Evolutionary conservation across 2,329 filamentous ascomycete genomes (phyloP), one percentile per base, ranked within the genome.

Genomic region (Hypoxylon sp.): DNA sequence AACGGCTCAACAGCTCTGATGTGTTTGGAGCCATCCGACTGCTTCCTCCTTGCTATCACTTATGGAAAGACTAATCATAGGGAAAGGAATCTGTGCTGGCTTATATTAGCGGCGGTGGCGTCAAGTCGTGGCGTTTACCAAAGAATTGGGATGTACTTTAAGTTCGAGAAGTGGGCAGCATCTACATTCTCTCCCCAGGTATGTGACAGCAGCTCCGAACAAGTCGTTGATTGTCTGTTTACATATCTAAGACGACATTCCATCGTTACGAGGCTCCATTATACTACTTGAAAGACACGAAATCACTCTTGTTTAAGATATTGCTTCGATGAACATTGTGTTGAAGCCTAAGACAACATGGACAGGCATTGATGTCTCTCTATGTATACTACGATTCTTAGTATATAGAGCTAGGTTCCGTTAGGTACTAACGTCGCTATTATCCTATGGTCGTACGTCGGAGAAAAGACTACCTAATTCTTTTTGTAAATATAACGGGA

Each of bases 101-200:
- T 52, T 33, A 31, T 60, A 60, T n/a, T 60, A 10, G 56, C 24
- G 22, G 56, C 56, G n/a, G 24, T 52, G 22, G 44, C 56, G 14
- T 47, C 47, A 5, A 52, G 56, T 19, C 33, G 56, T 17, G 47
- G 47, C n/a, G n/a, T 52, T n/a, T 60, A 52, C 9, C 56, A 44
- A 24, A 35, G 56, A 26, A 42, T 52, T 19, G 56, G 47, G 13
- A 19, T 58, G 11, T 6, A 17, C 6, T 5, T 31, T 17, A n/a
- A 3, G 29, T 9, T 3, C 17, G 3, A 10, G 22, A 39, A 29
- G n/a, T 14, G 22, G 56, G 14, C 14, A 10, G 14, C 33, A 39
- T 59, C 10, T 17, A 14, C 2, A 14, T 24, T 5, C 19, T 13
- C 19, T 11, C 33, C 33, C 8, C 11, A 14, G 8, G 31, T 42